Evolutionary conservation across 2,329 filamentous ascomycete species (phyloP), one percentile per base, ranked within the genome.

Genomic region (Aspergillus ochraceoroseus): DNA sequence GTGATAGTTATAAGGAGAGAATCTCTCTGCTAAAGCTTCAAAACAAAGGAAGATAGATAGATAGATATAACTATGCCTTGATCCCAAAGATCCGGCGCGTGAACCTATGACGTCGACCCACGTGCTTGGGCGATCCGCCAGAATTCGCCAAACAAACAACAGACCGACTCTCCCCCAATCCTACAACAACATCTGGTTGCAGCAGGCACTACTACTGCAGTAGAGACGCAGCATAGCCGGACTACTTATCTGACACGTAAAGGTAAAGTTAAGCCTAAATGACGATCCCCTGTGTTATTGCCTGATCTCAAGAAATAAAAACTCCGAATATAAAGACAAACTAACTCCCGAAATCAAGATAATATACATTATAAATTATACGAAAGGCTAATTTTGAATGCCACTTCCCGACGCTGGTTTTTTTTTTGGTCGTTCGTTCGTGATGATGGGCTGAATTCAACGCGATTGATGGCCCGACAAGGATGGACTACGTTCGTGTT

Each of bases 71-170:
- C 28, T 26, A n/a, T n/a, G 41, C 12, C 31, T 38, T 11, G 19
- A 23, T 6, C 17, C 22, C 17, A 17, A 28, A 27, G 28, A 39
- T 35, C 17, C 17, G 9, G 36, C 39, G 38, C 33, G 37, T 43
- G 41, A 51, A 38, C 54, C 52, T 52, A 63, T 63, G 60, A 63
- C 59, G 60, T 63, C 58, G 58, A 30, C 34, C 55, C 59, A 63
- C 60, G 58, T 63, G 60, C 53, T 29, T 22, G n/a, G 23, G n/a
- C n/a, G n/a, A n/a, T n/a, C n/a, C n/a, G n/a, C n/a, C 22, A 23
- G 17, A 14, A 32, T 15, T 17, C 26, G 9, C 27, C 19, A 37
- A 38, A 46, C 33, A 39, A 39, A 34, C 26, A 32, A 29, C 31
- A n/a, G n/a, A n/a, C n/a, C n/a, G n/a, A 9, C 14, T n/a, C 22